These are phyloP conservation scores for Penicillium pulvis DNA, from an alignment of 495 filamentous ascomycete genomes.

Conservation along the genomic window DNA sequence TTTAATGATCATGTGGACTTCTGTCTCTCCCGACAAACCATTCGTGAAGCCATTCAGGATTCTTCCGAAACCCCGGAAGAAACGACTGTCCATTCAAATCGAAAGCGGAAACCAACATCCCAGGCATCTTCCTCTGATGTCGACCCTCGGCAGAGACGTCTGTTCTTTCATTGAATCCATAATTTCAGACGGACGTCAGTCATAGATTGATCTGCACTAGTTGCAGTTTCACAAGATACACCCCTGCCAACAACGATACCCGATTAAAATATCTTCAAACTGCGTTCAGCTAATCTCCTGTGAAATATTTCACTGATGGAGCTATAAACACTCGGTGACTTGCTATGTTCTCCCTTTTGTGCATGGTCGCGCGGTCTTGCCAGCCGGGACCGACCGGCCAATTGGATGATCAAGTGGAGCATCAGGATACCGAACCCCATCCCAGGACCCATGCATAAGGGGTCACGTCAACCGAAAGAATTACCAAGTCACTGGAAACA, in stretches of 20 bases:
- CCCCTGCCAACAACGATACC: not conserved
- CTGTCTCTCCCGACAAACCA: conserved; percentile 83
- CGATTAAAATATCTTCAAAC: no score
- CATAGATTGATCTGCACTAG: no score
- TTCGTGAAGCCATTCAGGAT: conserved; percentile 73
- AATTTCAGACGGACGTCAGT: not conserved
- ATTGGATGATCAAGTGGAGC: not conserved
- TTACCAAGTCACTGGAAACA: not conserved
- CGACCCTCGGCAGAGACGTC: conserved; percentile 42
- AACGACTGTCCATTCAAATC: not conserved
- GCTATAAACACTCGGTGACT: no score
- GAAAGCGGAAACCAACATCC: conserved; percentile 36
- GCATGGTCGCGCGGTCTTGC: not conserved
- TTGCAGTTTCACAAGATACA: no score
- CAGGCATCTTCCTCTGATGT: conserved; percentile 12
- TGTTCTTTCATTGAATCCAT: conserved; percentile 38
- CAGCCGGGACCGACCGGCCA: not conserved
- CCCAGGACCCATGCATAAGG: not conserved
- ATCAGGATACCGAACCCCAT: not conserved
- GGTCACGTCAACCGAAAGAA: not conserved
- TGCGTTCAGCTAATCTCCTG: no score
- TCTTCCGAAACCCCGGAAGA: conserved; percentile 18
- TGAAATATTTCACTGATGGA: no score
- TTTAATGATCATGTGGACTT: conserved; percentile 97
- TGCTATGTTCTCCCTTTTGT: no score